Evolutionary conservation across 2,329 filamentous ascomycete species (phyloP).

Genomic region (Orbilia quercus): DNA sequence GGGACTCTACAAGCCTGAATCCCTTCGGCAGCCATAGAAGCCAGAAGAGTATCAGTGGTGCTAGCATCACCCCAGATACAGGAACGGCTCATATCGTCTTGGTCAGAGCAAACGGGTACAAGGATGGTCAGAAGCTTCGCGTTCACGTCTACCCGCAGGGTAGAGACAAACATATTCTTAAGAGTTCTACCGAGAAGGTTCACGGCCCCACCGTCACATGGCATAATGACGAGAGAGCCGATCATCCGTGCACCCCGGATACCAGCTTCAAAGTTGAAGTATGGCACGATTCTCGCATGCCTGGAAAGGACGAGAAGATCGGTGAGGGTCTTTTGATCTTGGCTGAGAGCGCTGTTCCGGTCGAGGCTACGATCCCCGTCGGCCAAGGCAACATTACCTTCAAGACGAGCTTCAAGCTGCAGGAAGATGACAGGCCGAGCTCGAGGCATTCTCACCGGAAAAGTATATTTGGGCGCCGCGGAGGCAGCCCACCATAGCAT

Average conservation of each 20-base stretch:
- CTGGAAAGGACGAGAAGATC: constrained; percentile 83
- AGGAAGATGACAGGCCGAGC: constrained; percentile 63
- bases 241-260: constrained; percentile 76
- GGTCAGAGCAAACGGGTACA: constrained; percentile 81
- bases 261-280: constrained; percentile 86
- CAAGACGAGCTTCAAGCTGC: constrained; percentile 75
- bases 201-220: constrained; percentile 74
- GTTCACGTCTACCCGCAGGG: constrained; percentile 69
- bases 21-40: constrained; percentile 66
- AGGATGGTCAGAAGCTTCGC: constrained; percentile 80
- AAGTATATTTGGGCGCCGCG: constrained; percentile 39
- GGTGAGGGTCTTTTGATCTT: constrained; percentile 91
- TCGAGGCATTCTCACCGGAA: constrained; percentile 36
- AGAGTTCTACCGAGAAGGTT: constrained; percentile 90
- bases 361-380: constrained; percentile 78
- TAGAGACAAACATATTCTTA: constrained; percentile 83
- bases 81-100: constrained; percentile 85
- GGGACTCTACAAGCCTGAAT: constrained; percentile 63
- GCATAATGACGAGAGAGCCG: constrained; percentile 81
- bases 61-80: constrained; percentile 72
- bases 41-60: constrained; percentile 69
- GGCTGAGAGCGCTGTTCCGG: constrained; percentile 77
- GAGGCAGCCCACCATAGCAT: constrained; percentile 51
- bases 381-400: constrained; percentile 78
- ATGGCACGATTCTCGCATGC: constrained; percentile 80